Base-by-base conservation (phyloP, 108 stramenopile species). In the Asterionellopsis glacialis region DNA sequence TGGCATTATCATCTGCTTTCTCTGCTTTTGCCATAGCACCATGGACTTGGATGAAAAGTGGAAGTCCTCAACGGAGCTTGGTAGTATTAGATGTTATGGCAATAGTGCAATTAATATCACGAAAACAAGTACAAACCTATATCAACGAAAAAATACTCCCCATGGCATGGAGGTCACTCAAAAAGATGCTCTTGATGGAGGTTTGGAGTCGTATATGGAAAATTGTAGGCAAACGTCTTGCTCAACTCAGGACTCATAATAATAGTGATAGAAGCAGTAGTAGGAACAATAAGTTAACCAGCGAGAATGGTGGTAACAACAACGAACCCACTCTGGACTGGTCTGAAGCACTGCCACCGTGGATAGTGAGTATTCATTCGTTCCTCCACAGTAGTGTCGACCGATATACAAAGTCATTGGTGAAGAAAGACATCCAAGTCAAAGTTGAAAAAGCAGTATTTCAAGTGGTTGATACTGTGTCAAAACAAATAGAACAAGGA, bases 151-250 rank as follows among this genome's bases (percentile, higher is more conserved):
- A 16, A 48, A 48, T 48, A 48, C 9, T 48, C 19, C 47, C 47
- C 19, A 16, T 48, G 1, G 47, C 47, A 48, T 48, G 47, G 47
- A 21, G 21, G 9, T 19, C 73, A 7, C 9, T 74, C 18, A 33
- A 57, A 52, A 40, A 55, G 27, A 41, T 74, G 6, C 1, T 63
- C 0, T 13, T 62, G 56, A 41, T 44, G 27, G 73, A 74, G 41
- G 27, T 62, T 9, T 74, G 73, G 73, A 26, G 40, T 10, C 54
- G 45, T 13, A 33, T 68, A 9, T 74, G 73, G 73, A 56, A 45
- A 27, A 4, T 45, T 22, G 21, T 57, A 13, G 60, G 45, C 24
- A 48, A 38, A 33, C 44, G 41, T 10, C 45, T 66, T 14, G 53
- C 45, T 12, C 40, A 57, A 39, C 45, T 53, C 13, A 59, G 4